Conservation (phyloP, 371 early-diverging fungal genomes). For the Mortierella sp. region DNA sequence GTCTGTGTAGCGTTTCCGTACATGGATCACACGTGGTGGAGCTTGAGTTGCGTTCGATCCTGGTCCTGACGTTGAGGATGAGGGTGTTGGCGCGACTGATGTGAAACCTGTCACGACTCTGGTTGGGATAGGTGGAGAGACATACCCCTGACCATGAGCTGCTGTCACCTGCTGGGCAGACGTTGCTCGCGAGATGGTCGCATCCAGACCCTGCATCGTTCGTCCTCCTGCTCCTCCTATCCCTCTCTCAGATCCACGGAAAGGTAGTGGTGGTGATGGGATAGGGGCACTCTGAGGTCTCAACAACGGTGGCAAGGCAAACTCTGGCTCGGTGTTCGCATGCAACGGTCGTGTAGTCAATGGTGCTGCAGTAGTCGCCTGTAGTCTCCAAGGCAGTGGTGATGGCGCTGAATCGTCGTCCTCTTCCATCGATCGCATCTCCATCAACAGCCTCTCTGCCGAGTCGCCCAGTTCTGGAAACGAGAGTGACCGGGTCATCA, state of each 20-base stretch:
- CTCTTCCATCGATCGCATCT: conserved; percentile 13
- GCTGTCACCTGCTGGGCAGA: not conserved
- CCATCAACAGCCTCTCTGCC: conserved; percentile 31
- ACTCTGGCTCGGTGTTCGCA: not conserved
- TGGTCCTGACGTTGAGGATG: not conserved
- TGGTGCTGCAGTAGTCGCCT: not conserved
- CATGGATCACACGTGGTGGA: conserved; percentile 27
- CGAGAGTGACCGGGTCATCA: conserved; percentile 50
- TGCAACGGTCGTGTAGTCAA: not conserved
- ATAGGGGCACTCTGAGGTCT: conserved; percentile 3
- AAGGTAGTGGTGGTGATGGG: not conserved
- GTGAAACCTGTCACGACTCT: not conserved
- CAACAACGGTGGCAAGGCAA: not conserved
- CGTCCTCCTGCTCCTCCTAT: not conserved
- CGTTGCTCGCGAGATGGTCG: not conserved
- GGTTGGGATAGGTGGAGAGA: conserved; percentile 1
- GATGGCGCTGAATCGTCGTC: not conserved
- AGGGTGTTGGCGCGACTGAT: not conserved
- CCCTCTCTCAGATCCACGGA: not conserved
- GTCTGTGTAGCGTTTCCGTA: conserved; percentile 51
- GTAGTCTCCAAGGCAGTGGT: not conserved
- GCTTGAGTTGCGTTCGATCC: not conserved
- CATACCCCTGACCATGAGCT: not conserved
- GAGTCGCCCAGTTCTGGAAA: conserved; percentile 33
- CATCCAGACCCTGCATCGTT: not conserved